Percentiles rank a stretch among this genome's conserved stretches.
phyloP scores from a whole-genome alignment of 768 basidiomycete species.

The Suillus occidentalis region DNA sequence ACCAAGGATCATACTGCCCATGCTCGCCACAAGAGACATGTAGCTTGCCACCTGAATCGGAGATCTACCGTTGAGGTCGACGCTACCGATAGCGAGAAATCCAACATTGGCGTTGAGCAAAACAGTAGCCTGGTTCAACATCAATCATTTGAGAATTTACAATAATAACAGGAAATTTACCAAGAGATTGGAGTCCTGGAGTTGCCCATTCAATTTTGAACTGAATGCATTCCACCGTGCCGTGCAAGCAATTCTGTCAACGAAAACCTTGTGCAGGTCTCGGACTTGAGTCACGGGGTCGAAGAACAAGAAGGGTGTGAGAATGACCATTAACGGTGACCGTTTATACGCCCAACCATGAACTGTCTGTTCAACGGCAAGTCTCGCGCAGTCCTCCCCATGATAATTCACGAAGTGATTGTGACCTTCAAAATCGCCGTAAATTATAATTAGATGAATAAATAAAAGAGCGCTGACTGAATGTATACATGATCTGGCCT shows the following conservation, averaged over 20 bases:
- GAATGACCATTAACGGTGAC: conserved; percentile 35
- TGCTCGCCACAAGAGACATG: conserved; percentile 40
- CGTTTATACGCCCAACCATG: conserved; percentile 18
- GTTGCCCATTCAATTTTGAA: conserved; percentile 44
- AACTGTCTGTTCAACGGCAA: conserved; percentile 26
- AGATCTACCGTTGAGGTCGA: conserved; percentile 25
- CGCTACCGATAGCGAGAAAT: conserved; percentile 53
- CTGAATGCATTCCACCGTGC: conserved; percentile 44
- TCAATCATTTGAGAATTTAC: not conserved
- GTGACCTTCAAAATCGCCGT: conserved; percentile 9
- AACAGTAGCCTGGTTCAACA: conserved; percentile 46
- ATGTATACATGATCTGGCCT: conserved; percentile 46
- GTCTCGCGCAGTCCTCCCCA: conserved; percentile 36
- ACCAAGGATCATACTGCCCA: conserved; percentile 44
- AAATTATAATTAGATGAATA: not conserved
- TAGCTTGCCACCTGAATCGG: conserved; percentile 42
- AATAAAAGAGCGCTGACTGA: conserved; percentile 14
- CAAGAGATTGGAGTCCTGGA: conserved; percentile 52
- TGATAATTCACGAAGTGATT: conserved; percentile 37
- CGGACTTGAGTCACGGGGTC: conserved; percentile 44
- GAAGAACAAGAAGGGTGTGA: conserved; percentile 44
- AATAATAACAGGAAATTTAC: conserved; percentile 32
- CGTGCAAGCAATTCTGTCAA: conserved; percentile 34
- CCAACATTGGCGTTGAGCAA: conserved; percentile 58
- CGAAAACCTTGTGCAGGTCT: conserved; percentile 43